Percentiles rank a stretch among this genome's conserved stretches.
Evolutionary conservation across 2,329 filamentous ascomycete species (phyloP).

Genomic region (Apiospora pterosperma): DNA sequence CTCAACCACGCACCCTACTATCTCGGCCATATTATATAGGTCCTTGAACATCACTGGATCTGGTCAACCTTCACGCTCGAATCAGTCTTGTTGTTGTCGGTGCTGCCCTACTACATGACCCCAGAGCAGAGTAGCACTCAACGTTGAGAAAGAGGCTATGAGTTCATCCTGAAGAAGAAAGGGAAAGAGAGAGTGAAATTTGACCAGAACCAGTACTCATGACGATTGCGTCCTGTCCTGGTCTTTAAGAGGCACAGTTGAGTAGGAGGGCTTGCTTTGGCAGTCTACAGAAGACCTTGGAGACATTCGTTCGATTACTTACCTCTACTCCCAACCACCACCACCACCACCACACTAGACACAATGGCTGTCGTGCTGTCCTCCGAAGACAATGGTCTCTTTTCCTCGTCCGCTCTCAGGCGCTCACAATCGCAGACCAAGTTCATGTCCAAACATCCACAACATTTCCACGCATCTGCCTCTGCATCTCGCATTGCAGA

Average conservation of each 20-base stretch:
- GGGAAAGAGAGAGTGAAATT: neutral
- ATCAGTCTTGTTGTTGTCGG: neutral
- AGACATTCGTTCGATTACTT: neutral
- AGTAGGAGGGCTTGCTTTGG: conserved; percentile 22
- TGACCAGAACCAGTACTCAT: conserved; percentile 6
- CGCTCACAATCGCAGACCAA: conserved; percentile 60
- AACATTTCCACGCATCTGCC: conserved; percentile 41
- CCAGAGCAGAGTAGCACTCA: neutral
- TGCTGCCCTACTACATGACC: neutral
- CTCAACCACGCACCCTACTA: neutral
- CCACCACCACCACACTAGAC: neutral
- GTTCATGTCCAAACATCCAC: conserved; percentile 41
- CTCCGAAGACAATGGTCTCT: conserved; percentile 56
- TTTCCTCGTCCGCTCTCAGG: conserved; percentile 49
- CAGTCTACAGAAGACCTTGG: neutral
- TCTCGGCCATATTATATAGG: neutral
- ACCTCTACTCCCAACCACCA: neutral
- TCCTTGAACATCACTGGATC: neutral
- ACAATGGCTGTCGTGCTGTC: conserved; percentile 54
- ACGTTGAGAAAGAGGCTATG: neutral
- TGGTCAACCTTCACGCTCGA: neutral
- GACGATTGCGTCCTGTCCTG: conserved; percentile 5
- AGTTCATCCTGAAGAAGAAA: neutral
- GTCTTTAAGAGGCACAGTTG: conserved; percentile 10
- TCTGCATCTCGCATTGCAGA: conserved; percentile 45